Evolutionary conservation across 805 yeast genomes (phyloP).

Genomic region (Myxozyma mucilagina): DNA sequence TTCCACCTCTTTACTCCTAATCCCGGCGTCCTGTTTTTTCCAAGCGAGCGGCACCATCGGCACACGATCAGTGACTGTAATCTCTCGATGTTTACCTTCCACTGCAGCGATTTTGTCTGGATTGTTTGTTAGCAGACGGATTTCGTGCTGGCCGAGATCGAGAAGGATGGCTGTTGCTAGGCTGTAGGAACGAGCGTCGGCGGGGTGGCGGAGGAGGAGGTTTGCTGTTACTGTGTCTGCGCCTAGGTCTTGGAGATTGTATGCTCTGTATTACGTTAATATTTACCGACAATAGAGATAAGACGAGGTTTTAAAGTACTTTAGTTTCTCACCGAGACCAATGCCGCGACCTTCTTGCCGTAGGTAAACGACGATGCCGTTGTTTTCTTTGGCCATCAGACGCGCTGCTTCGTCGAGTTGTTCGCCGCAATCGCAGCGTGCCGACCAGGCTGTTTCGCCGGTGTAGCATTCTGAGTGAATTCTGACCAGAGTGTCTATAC

Average conservation of each 20-base stretch:
- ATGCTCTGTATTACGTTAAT: conserved; percentile 52
- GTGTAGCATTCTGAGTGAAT: conserved; percentile 98
- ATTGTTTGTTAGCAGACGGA: conserved; percentile 84
- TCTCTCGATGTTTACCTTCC: conserved; percentile 75
- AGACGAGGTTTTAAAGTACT: conserved; percentile 43
- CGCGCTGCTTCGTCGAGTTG: conserved; percentile 98
- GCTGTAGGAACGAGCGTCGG: conserved; percentile 93
- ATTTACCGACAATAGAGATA: no score
- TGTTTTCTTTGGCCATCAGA: conserved; percentile 80
- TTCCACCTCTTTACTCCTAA: conserved; percentile 81
- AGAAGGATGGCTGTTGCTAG: conserved; percentile 89
- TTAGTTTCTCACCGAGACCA: conserved; percentile 95
- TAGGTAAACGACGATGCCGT: conserved; percentile 91
- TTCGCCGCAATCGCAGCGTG: conserved; percentile 99
- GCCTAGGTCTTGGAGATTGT: conserved; percentile 94
- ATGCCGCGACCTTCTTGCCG: conserved; percentile 99
- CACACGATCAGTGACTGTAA: conserved; percentile 80
- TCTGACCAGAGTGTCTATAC: conserved; percentile 57
- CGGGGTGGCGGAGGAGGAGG: conserved; percentile 89
- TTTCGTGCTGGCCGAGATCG: conserved; percentile 73
- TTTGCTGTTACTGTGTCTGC: conserved; percentile 99
- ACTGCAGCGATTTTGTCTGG: conserved; percentile 96
- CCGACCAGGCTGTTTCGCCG: conserved; percentile 99
- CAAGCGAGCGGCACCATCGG: conserved; percentile 98
- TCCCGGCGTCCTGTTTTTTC: conserved; percentile 66